A percentile compares a stretch with the other conserved stretches of the same genome.
Evolutionary conservation across 2,329 filamentous ascomycete genomes (phyloP).

Genomic region (Fusarium staphyleae): DNA sequence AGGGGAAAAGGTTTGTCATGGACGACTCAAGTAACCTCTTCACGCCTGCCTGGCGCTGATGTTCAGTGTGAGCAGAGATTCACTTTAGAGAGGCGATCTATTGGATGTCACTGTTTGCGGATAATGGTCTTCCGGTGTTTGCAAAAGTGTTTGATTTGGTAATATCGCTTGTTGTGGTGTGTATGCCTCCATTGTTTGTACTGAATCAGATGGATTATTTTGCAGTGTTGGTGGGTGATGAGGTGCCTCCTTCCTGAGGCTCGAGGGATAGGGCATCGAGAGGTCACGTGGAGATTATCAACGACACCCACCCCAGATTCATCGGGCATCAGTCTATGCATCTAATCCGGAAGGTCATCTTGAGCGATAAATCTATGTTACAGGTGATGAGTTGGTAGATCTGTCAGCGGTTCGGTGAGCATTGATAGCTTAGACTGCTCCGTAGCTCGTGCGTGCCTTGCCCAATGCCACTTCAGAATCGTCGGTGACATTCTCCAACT

Average conservation of each 20-base stretch:
- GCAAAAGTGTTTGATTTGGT: not conserved
- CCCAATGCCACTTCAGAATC: constrained; percentile 21
- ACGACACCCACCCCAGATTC: too few relatives aligned
- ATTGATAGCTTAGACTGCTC: too few relatives aligned
- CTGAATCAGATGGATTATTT: not conserved
- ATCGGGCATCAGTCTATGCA: too few relatives aligned
- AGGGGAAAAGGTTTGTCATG: not conserved
- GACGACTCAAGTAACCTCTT: not conserved
- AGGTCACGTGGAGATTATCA: not conserved
- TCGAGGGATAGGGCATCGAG: not conserved
- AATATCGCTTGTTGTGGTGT: not conserved
- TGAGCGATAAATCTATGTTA: too few relatives aligned
- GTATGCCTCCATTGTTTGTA: not conserved
- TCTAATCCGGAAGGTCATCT: too few relatives aligned
- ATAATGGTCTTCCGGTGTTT: not conserved
- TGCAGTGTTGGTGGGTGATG: not conserved
- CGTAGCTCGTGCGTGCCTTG: constrained; percentile 8
- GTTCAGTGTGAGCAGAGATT: not conserved
- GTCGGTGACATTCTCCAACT: constrained; percentile 20
- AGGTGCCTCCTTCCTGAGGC: not conserved
- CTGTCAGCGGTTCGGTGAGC: too few relatives aligned
- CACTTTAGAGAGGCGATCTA: not conserved
- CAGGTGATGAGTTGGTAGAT: too few relatives aligned
- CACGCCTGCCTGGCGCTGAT: not conserved
- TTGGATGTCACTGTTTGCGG: not conserved